Evolutionary conservation across 768 basidiomycete species (phyloP), one percentile per base, ranked within the genome.

Genomic region (Podaxis rugospora): DNA sequence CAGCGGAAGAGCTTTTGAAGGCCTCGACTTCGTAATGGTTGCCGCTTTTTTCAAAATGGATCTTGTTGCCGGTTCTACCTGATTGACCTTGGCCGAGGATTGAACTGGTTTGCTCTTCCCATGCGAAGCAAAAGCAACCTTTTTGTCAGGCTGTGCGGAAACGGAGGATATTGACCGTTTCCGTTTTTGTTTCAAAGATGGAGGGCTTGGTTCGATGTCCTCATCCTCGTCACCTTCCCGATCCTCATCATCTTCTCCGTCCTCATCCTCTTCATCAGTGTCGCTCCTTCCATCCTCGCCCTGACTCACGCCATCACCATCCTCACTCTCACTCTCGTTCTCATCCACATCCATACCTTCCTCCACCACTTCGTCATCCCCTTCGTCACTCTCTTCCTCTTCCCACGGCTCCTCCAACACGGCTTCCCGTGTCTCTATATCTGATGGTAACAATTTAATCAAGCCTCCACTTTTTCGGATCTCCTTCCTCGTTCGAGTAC

Each of bases 391-490:
- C 28, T 35, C 77, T 51, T 78, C 76, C 32, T 72, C 75, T 18
- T 73, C 71, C 78, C 81, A 83, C 69, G 65, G 73, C 73, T 71
- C 76, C 65, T 74, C 76, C 64, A 72, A 64, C 71, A 59, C 71
- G 55, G 66, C 74, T 67, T 69, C 77, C 76, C 72, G 78, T 66
- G 64, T 69, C 71, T 75, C 80, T 63, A 70, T 58, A 42, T 66
- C 67, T 23, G 75, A 74, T 10, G 73, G 36, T 23, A 69, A 65
- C 49, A 83, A 71, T 68, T 77, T 86, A 53, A 95, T 83, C 63
- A 91, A 66, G 10, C 86, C 88, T 0, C 74, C 78, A 2, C 70
- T 69, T 65, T 83, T 85, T 63, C 90, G 81, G 69, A 90, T 77
- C 68, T 92, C 90, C 71, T 88, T 91, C 64, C 87, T 78, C 18